These are phyloP conservation scores for Aspergillus bertholletiae DNA, from an alignment of 495 filamentous ascomycete genomes.

Conservation along the genomic window DNA sequence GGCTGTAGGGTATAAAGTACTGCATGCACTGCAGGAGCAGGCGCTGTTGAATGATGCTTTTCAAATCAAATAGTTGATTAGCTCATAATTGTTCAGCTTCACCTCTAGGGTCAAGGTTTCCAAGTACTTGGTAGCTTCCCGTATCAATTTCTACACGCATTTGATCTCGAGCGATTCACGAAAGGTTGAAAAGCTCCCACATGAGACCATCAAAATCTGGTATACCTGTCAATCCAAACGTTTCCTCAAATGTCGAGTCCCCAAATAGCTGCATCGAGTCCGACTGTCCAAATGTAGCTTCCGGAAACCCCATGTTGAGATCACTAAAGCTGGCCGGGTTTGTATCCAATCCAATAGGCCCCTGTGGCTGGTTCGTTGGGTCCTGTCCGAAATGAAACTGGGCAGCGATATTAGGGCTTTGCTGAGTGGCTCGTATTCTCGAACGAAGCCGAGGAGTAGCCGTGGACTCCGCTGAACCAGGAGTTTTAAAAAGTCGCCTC, in stretches of 20 bases:
- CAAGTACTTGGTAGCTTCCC: no score
- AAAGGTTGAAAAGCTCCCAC: slow-evolving; percentile 29
- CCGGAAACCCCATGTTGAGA: slow-evolving; percentile 2
- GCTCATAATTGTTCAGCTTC: no score
- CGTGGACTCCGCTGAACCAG: slow-evolving; percentile 4
- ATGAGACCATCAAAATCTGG: slow-evolving; percentile 37
- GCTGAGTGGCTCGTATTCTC: background rate
- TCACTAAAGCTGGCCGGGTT: background rate
- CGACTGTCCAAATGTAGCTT: slow-evolving; percentile 6
- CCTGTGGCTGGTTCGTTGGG: background rate
- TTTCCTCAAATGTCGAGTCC: slow-evolving; percentile 25
- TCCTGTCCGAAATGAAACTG: background rate
- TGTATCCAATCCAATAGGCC: background rate
- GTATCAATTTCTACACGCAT: background rate
- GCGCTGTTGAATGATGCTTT: background rate
- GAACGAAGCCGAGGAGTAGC: slow-evolving; percentile 1
- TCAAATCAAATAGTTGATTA: background rate
- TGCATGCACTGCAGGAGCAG: background rate
- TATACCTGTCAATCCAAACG: slow-evolving; percentile 25
- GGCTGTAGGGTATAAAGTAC: background rate
- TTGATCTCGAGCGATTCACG: background rate
- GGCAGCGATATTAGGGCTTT: background rate
- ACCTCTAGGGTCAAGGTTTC: no score
- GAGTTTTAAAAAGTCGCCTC: slow-evolving; percentile 32
- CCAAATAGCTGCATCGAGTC: slow-evolving; percentile 24